Percentiles rank a stretch among this genome's conserved stretches.
Conservation (phyloP, 2,329 filamentous ascomycete genomes). For the Aureobasidium sp. region DNA sequence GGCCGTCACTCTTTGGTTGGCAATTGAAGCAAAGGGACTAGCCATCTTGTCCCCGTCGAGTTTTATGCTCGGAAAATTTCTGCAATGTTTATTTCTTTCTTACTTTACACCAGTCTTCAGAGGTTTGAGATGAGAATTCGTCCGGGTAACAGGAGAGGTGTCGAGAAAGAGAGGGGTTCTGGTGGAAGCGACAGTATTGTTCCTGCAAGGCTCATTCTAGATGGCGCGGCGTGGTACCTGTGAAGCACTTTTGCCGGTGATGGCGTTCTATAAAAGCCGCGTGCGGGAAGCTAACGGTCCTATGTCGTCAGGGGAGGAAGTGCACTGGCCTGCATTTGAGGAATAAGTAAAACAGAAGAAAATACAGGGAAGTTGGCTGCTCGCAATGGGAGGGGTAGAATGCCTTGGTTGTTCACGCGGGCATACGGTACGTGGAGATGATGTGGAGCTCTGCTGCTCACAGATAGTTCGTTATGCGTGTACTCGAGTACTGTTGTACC, state of each 20-base stretch:
- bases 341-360: neutral
- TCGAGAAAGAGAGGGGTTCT: too few species aligned
- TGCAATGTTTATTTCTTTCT: neutral
- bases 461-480: too few species aligned
- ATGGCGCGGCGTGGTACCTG: neutral
- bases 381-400: neutral
- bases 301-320: constrained; percentile 9
- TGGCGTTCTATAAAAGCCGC: constrained; percentile 5
- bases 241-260: neutral
- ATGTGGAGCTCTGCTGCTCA: too few species aligned
- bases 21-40: constrained; percentile 25
- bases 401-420: neutral
- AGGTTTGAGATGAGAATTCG: too few species aligned
- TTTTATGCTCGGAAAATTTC: neutral
- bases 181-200: too few species aligned
- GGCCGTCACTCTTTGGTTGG: constrained; percentile 26
- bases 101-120: neutral
- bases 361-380: neutral
- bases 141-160: too few species aligned
- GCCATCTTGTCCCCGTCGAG: neutral
- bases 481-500: neutral
- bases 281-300: neutral
- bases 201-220: too few species aligned
- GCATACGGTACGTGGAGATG: neutral
- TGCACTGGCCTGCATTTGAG: constrained; percentile 4